phyloP scores from a whole-genome alignment of 768 basidiomycete species.

The Dioszegia aurantiaca region DNA sequence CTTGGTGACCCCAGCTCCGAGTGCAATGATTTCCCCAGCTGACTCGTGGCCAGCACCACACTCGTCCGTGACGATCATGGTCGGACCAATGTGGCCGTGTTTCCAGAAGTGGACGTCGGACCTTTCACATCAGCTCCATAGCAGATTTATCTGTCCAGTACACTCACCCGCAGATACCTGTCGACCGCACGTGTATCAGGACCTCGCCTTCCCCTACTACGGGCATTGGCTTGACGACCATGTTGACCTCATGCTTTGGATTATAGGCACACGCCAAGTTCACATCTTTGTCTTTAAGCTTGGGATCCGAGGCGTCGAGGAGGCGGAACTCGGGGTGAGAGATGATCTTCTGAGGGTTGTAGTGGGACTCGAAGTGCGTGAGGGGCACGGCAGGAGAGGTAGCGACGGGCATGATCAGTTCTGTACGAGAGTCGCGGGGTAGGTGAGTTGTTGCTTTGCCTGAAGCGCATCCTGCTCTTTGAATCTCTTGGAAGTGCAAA shows the following conservation, averaged over 20 bases:
- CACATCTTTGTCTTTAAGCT: constrained; percentile 30
- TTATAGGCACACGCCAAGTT: constrained; percentile 53
- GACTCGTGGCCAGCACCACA: constrained; percentile 52
- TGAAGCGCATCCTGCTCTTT: not conserved
- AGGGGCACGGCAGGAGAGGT: constrained; percentile 9
- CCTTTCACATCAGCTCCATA: constrained; percentile 19
- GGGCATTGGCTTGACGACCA: constrained; percentile 51
- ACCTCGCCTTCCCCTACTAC: constrained; percentile 43
- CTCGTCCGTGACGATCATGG: constrained; percentile 52
- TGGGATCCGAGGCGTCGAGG: constrained; percentile 30
- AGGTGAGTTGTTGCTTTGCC: too few relatives aligned
- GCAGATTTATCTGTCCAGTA: not conserved
- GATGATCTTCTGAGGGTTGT: constrained; percentile 50
- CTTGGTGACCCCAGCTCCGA: constrained; percentile 51
- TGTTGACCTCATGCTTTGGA: constrained; percentile 48
- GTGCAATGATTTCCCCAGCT: constrained; percentile 52
- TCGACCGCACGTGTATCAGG: constrained; percentile 52
- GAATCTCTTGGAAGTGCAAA: not conserved
- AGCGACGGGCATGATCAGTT: constrained; percentile 16
- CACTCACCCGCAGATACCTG: constrained; percentile 54
- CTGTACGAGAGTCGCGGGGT: too few relatives aligned
- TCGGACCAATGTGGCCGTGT: constrained; percentile 53
- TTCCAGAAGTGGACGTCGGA: constrained; percentile 53
- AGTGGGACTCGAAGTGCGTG: constrained; percentile 38
- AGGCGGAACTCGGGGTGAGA: constrained; percentile 50